Evolutionary conservation across 208 protist species (phyloP).

Genomic region (Acanthamoeba healyi): DNA sequence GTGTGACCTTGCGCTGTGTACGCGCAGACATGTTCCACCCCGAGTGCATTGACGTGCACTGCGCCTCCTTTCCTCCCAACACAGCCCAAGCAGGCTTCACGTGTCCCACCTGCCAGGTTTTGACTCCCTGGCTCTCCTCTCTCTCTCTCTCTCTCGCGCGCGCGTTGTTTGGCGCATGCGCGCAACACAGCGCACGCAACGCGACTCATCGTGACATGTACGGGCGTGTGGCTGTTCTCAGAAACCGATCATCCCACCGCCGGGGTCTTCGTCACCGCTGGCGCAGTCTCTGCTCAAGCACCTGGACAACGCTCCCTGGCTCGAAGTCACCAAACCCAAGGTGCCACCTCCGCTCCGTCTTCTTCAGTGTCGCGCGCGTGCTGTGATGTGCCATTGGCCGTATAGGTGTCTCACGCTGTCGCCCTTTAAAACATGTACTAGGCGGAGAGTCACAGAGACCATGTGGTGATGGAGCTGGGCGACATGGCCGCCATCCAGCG

Average conservation of each 20-base stretch:
- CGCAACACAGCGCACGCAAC: too few species aligned
- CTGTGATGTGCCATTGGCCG: background rate
- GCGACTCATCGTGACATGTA: background rate
- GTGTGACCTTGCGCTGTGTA: background rate
- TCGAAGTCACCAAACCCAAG: constrained; percentile 4
- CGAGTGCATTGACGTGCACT: constrained; percentile 77
- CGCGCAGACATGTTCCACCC: constrained; percentile 74
- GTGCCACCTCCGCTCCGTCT: background rate
- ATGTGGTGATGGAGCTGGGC: constrained; percentile 29
- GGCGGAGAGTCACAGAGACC: background rate
- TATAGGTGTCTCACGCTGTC: too few species aligned
- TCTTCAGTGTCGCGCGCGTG: too few species aligned
- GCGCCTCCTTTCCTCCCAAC: constrained; percentile 72
- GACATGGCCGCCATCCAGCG: constrained; percentile 5
- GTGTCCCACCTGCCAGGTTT: constrained; percentile 70
- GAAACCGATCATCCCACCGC: constrained; percentile 61
- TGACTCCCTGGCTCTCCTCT: too few species aligned
- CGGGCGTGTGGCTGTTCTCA: background rate
- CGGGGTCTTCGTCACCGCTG: constrained; percentile 27
- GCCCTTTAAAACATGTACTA: background rate
- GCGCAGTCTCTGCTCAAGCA: constrained; percentile 30
- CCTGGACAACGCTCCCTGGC: constrained; percentile 18
- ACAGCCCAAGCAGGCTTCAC: constrained; percentile 75
- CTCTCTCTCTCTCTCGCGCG: background rate
- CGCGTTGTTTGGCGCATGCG: too few species aligned